phyloP scores from a whole-genome alignment of 2,329 filamentous ascomycete genomes.

The Amphichorda felina region DNA sequence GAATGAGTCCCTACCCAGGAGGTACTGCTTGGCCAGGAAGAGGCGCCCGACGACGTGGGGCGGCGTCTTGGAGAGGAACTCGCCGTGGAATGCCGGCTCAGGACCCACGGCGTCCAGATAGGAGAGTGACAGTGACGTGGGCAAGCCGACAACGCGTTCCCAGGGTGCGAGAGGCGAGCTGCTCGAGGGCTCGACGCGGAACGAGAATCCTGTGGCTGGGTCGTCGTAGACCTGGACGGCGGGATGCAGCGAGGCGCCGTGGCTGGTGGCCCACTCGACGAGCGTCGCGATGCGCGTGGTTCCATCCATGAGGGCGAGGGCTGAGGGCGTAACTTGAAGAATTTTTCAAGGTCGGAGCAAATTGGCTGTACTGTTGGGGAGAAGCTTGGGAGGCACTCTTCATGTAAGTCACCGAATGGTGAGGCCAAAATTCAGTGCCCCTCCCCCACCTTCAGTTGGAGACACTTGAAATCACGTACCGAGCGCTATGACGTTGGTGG shows the following conservation, averaged over 20 bases:
- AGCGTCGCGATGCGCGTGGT: constrained; percentile 18
- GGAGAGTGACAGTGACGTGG: constrained; percentile 41
- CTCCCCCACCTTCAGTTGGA: no score
- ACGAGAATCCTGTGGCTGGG: constrained; percentile 37
- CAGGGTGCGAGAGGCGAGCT: constrained; percentile 15
- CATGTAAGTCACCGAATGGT: no score
- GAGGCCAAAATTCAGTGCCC: no score
- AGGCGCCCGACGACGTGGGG: constrained; percentile 54
- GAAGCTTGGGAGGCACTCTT: no score
- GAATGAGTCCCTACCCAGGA: constrained; percentile 43
- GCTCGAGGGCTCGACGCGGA: constrained; percentile 31
- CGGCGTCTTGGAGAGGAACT: constrained; percentile 36
- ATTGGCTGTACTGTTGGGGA: no score
- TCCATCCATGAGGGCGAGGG: no score
- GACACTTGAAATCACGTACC: no score
- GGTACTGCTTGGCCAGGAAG: constrained; percentile 57
- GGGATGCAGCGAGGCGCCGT: constrained; percentile 36
- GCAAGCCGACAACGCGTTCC: constrained; percentile 38
- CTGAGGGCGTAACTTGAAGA: no score
- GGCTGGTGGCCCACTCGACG: constrained; percentile 32
- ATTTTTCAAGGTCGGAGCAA: no score
- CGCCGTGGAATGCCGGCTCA: constrained; percentile 26
- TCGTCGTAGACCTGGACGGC: constrained; percentile 41
- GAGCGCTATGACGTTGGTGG: no score
- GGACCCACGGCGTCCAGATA: constrained; percentile 38